Base-by-base conservation (phyloP, 2,329 filamentous ascomycete genomes). In the Claviceps sp. region DNA sequence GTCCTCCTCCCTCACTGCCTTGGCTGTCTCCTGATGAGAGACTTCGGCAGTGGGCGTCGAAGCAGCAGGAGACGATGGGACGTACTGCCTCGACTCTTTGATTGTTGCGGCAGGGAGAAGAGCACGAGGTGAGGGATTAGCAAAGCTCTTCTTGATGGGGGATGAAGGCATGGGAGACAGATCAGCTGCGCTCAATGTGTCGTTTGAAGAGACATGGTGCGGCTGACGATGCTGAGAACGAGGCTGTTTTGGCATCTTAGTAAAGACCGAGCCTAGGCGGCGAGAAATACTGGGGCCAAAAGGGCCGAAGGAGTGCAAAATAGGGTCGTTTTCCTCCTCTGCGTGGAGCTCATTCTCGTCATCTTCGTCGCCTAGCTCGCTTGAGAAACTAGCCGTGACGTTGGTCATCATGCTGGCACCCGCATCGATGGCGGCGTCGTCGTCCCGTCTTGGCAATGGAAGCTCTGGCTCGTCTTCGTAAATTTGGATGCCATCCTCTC, bases 271-370 rank as follows among this genome's bases (percentile, higher is more conserved):
- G 22, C 87, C 86, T 65, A 96, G 78, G 26, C 87, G 83, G 55
- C 81, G 80, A n/a, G 91, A 81, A 40, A 95, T 75, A 63, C 95
- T 88, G 51, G 87, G 86, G 43, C 89, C 89, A 62, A 87, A 95
- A 1, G 89, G 89, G 16, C 89, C 90, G 59, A 96, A 96, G 0
- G 90, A 95, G 67, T 93, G 87, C 17, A 96, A 75, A 51, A 95
- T 82, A 2, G 90, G 90, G 59, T 97, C 93, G 57, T 96, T 96
- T 68, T 97, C 91, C 71, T 96, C 90, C 60, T 91, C 85, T 0
- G 87, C 84, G 56, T 95, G 82, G n/a, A 53, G 84, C 56, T 95
- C 82, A 19, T 53, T 84, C 50, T 85, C 80, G 17, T 89, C 82
- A 17, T 85, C 82, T 5, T 70, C 65, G 50, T 67, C 70, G 13